phyloP scores from a whole-genome alignment of 495 filamentous ascomycete genomes.

The Xylaria venustula region DNA sequence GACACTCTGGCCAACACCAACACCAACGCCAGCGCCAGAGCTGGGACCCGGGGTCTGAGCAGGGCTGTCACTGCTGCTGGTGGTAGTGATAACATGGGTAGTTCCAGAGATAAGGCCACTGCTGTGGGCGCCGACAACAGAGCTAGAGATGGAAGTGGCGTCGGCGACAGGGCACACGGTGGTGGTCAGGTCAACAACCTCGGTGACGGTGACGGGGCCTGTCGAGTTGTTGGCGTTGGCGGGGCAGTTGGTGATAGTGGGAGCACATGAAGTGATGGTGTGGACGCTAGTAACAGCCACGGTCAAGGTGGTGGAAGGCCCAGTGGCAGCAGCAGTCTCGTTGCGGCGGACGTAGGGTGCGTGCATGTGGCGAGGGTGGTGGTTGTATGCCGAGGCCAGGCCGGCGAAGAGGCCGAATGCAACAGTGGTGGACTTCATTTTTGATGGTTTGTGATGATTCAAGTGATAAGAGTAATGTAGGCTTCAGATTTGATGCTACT shows the following conservation, averaged over 20 bases:
- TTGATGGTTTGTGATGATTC: conserved; percentile 21
- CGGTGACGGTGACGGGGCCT: conserved; percentile 41
- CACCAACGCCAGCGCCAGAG: conserved; percentile 14
- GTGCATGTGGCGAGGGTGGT: conserved; percentile 40
- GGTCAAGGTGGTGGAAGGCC: conserved; percentile 42
- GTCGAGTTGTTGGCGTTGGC: conserved; percentile 40
- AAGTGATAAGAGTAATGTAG: too few species aligned
- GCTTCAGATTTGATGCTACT: too few species aligned
- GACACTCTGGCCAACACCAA: conserved; percentile 15
- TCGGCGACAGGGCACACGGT: conserved; percentile 47
- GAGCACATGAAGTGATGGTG: conserved; percentile 62
- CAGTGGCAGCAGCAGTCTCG: conserved; percentile 26
- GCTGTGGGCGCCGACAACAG: conserved; percentile 33
- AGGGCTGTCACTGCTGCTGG: conserved; percentile 13
- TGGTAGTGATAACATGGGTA: conserved; percentile 25
- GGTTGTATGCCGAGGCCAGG: conserved; percentile 39
- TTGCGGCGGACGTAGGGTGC: conserved; percentile 38
- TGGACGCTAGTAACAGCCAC: conserved; percentile 56
- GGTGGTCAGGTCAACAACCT: conserved; percentile 43
- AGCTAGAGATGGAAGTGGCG: conserved; percentile 39
- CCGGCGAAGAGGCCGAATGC: conserved; percentile 46
- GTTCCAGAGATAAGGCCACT: conserved; percentile 36
- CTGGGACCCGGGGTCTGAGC: conserved; percentile 19
- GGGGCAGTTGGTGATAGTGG: conserved; percentile 65
- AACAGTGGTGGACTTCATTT: conserved; percentile 47